phyloP scores from a whole-genome alignment of 352 stramenopile species.

The Phytopythium boreale region DNA sequence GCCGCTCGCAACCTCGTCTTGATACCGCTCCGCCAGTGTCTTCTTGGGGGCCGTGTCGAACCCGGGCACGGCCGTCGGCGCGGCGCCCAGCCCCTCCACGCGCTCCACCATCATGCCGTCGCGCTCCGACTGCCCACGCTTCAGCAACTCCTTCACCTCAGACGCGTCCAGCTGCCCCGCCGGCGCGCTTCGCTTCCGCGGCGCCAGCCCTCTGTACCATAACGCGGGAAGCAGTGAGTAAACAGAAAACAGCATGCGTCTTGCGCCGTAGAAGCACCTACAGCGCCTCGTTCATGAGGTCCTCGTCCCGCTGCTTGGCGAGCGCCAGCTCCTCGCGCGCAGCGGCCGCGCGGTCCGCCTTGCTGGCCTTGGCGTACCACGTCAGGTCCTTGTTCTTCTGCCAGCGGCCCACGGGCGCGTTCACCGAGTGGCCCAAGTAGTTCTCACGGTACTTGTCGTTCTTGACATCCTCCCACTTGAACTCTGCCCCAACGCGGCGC shows the following conservation, averaged over 20 bases:
- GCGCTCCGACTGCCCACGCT: conserved; percentile 68
- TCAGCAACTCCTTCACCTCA: conserved; percentile 87
- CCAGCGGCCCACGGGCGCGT: conserved; percentile 87
- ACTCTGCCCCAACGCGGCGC: conserved; percentile 39
- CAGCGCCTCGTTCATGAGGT: conserved; percentile 89
- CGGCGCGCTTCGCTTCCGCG: conserved; percentile 41
- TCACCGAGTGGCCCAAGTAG: conserved; percentile 87
- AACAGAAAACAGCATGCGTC: too few species aligned
- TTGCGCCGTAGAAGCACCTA: conserved; percentile 25
- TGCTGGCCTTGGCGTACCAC: conserved; percentile 86
- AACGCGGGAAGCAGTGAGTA: background rate
- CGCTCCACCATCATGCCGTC: conserved; percentile 69
- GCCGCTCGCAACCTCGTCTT: conserved; percentile 51
- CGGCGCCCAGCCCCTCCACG: conserved; percentile 84
- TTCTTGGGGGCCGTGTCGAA: conserved; percentile 52
- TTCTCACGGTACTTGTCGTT: conserved; percentile 92
- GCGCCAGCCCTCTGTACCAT: conserved; percentile 55
- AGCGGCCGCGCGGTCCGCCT: conserved; percentile 43
- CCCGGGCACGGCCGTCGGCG: conserved; percentile 38
- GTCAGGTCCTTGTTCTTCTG: conserved; percentile 88
- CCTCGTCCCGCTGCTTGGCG: conserved; percentile 82
- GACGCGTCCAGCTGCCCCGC: conserved; percentile 55
- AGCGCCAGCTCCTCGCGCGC: conserved; percentile 62
- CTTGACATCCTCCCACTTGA: conserved; percentile 94
- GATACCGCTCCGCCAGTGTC: conserved; percentile 70